Evolutionary conservation across 768 basidiomycete species (phyloP).

Genomic region (Suillus brevipes): DNA sequence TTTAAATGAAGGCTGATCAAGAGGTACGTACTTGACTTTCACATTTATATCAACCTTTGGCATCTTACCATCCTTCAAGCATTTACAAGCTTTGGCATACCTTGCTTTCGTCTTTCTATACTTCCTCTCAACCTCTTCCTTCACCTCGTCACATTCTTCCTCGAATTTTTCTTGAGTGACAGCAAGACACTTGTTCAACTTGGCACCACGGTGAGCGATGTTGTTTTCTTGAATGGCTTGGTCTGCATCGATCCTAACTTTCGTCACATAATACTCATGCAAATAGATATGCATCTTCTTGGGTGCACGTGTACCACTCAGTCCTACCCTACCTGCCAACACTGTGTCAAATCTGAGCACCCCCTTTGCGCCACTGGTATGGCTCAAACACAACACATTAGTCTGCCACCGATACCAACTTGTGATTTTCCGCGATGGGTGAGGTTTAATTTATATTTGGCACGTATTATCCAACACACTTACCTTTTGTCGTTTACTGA

Average conservation of each 20-base stretch:
- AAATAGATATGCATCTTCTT: neutral
- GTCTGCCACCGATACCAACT: neutral
- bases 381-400: neutral
- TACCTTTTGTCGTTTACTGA: too few species aligned
- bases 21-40: neutral
- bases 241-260: neutral
- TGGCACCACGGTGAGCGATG: neutral
- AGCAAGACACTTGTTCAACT: neutral
- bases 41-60: neutral
- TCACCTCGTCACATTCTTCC: neutral
- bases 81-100: neutral
- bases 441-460: too few species aligned
- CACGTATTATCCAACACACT: too few species aligned
- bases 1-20: too few species aligned
- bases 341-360: neutral
- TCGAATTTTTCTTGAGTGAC: neutral
- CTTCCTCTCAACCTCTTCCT: neutral
- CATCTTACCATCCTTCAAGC: neutral
- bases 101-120: neutral
- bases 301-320: neutral
- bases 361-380: neutral
- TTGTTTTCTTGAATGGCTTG: neutral
- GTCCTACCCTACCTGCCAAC: neutral
- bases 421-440: neutral
- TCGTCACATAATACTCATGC: neutral